Evolutionary conservation across 2,329 filamentous ascomycete species (phyloP), one percentile per base, ranked within the genome.

Genomic region (Aspergillus fumigatiaffinis): DNA sequence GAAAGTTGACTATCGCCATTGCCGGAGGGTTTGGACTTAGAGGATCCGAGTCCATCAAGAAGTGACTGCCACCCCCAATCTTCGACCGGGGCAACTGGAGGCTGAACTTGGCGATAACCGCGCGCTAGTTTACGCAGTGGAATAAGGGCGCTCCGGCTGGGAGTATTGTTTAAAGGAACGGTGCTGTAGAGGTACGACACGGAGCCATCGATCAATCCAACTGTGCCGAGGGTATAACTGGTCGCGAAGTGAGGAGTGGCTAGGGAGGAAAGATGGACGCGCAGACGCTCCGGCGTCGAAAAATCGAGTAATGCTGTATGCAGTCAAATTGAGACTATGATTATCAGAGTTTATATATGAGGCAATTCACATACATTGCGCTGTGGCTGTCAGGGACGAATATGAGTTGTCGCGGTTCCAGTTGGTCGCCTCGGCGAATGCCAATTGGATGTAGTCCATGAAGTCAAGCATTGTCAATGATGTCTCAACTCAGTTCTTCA

Each of bases 151-250:
- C 91, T 96, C 74, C 86, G 84, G 74, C 81, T 91, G 62, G 77
- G 76, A 21, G 84, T 77, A 52, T 87, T 80, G 42, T 81, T 78
- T 56, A 97, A 82, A 12, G 91, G 87, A 8, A 94, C 82, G 2
- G 91, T 96, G 51, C 92, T 95, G 79, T 96, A 97, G 54, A 99
- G 85, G 76, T 97, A 99, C 14, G 92, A 96, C 56, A 99, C 84
- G n/a, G 92, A 96, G 72, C 94, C 94, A 77, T 97, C 93, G 52
- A 99, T 92, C 38, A 96, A 83, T 58, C 93, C 94, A 17, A 95
- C 84, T 46, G 88, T 95, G 59, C 92, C 91, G 48, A 99, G 84
- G 46, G 91, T 89, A 76, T 99, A 99, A 41, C 92, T 93, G 17
- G 92, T 96, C 25, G 92, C 93, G 68, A 97, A 97, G 73, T 96